Evolutionary conservation across 2,329 filamentous ascomycete species (phyloP).

Genomic region (Mariannaea sp.): DNA sequence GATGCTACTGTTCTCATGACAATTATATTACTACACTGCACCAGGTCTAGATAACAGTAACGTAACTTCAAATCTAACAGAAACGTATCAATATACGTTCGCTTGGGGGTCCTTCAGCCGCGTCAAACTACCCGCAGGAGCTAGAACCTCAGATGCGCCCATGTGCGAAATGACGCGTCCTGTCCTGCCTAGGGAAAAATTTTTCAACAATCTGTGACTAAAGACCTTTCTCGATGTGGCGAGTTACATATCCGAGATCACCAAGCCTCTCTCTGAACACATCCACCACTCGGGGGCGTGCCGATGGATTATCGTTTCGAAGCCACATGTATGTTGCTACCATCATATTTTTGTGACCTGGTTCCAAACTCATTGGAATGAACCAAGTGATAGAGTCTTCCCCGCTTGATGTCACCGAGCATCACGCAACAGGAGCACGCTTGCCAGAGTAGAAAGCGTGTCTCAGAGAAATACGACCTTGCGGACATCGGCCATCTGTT

Average conservation of each 20-base stretch:
- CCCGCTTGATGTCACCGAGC: not conserved
- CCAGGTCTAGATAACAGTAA: not conserved
- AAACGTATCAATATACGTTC: not conserved
- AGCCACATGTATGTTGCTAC: conserved; percentile 1
- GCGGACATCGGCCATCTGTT: not conserved
- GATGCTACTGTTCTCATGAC: too few species aligned
- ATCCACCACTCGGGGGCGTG: conserved; percentile 4
- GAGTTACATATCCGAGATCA: conserved; percentile 11
- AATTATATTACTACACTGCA: not conserved
- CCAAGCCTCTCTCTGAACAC: conserved; percentile 4
- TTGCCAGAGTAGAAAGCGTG: not conserved
- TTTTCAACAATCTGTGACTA: too few species aligned
- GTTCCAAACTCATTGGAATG: conserved; percentile 1
- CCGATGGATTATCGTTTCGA: not conserved
- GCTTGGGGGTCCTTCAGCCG: not conserved
- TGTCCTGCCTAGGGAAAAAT: too few species aligned
- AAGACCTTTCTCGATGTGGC: conserved; percentile 19
- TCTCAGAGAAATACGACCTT: not conserved
- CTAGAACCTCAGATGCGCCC: too few species aligned
- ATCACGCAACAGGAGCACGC: not conserved
- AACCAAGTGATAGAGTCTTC: not conserved
- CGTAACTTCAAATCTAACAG: not conserved
- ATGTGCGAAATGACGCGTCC: conserved; percentile 19
- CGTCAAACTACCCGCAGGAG: too few species aligned
- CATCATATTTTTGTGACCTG: not conserved